Evolutionary conservation across 305 asterid species (phyloP), one percentile per base, ranked within the genome.

Genomic region (Fraxinus nigra): DNA sequence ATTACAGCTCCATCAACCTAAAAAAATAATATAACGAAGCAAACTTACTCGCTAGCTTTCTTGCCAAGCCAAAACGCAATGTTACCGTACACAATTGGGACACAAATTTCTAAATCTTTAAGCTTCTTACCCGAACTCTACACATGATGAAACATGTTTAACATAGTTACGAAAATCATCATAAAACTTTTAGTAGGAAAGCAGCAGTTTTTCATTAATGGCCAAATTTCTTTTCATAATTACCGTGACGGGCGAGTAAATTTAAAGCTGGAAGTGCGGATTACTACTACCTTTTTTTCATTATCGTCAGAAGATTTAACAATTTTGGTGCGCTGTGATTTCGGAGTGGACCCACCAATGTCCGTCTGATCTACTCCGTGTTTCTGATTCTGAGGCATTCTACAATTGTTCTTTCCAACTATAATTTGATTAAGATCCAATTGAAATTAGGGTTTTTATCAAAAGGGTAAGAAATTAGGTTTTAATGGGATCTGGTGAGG

Each of bases 31-130:
- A 63, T 65, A 18, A 40, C 37, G 43, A 1, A 40, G 61, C 22
- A 18, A 7, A 43, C 96, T 92, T 89, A 95, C 97, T 92, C 98
- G 89, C 94, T 95, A 26, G 99, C 99, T 90, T 95, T 95, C 97
- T 95, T 95, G 76, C 99, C 99, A 83, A 94, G 99, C 99, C 99
- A 95, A 86, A 95, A 93, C 48, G 99, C 97, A 83, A 92, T 81
- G 91, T 93, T 95, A 24, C 99, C 99, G 81, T 91, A 94, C 54
- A 95, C 99, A 78, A 95, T 87, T 8, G 98, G 98, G 51, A 94
- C 85, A 51, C 93, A 87, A 48, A 95, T 88, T 87, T 95, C 99
- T 79, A 92, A 78, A 75, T 92, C 98, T 86, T 91, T 92, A 67
- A 93, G 89, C 92, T 88, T 94, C 89, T 90, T 88, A 82, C 80